Evolutionary conservation across 495 filamentous ascomycete genomes (phyloP), one percentile per base, ranked within the genome.

Genomic region (Aspergillus leporis): DNA sequence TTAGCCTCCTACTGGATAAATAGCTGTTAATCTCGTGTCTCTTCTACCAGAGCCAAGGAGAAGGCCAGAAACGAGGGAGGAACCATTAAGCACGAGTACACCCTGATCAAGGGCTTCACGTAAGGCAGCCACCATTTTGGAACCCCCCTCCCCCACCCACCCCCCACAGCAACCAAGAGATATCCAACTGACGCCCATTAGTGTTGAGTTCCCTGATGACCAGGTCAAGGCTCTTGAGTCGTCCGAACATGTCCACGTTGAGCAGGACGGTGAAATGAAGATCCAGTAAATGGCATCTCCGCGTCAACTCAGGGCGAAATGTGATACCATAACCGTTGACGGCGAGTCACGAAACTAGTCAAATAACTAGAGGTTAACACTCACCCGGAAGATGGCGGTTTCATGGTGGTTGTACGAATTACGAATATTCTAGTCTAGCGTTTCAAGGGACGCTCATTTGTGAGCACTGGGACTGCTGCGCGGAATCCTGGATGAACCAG

Each of bases 21-120:
- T 34, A 25, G n/a, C 50, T 10, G 41, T 64, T 65, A 47, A 69
- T 49, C 22, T 8, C 14, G 30, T 18, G 48, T 28, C 49, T 32
- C 51, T 18, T 25, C 47, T 30, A 47, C 19, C 65, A 92, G 88
- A 58, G 88, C 90, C 59, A 96, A 96, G 85, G 74, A 90, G 59
- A 64, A 83, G 1, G 87, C 85, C 51, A 71, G 66, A 45, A 77
- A 83, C 31, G 83, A 91, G 64, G 93, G 93, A 58, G 94, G 93
- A 59, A 83, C 81, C 67, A 92, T 97, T 75, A 84, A 74, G 53
- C 85, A 93, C 63, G 90, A 93, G 68, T 97, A 90, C 80, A 86
- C 73, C 38, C 70, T 98, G 61, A 91, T 95, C 78, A 93, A 91
- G 74, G 91, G 90, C 40, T 97, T 97, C 80, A 86, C 87, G 94